Conservation (phyloP, 768 basidiomycete genomes). For the Boletus tomentosulus region DNA sequence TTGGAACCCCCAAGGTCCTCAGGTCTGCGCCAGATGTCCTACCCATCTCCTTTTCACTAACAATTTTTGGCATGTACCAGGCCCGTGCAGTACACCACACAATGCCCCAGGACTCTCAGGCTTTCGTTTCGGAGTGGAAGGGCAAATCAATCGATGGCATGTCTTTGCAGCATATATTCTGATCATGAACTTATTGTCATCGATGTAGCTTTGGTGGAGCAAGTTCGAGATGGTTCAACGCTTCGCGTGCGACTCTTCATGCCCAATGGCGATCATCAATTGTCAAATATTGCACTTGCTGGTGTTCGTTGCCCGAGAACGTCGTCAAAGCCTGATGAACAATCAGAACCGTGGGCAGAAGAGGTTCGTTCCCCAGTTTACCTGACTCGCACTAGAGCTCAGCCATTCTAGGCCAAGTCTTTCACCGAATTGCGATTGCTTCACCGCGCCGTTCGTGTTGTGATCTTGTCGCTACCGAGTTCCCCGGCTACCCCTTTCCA, state of each 20-base stretch:
- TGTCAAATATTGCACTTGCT: constrained; percentile 80
- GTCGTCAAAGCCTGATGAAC: constrained; percentile 68
- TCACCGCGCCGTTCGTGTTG: constrained; percentile 72
- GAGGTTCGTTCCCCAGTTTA: constrained; percentile 52
- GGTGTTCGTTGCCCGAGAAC: constrained; percentile 75
- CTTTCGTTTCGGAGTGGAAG: constrained; percentile 88
- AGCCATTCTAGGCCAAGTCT: constrained; percentile 69
- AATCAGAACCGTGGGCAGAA: constrained; percentile 82
- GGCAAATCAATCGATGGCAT: constrained; percentile 85
- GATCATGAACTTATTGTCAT: constrained; percentile 6
- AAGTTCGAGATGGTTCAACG: constrained; percentile 89
- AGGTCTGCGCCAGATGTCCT: constrained; percentile 37
- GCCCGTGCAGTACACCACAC: constrained; percentile 71
- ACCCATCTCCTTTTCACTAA: not conserved
- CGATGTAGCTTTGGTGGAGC: constrained; percentile 78
- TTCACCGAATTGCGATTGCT: constrained; percentile 88
- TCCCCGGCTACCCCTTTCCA: constrained; percentile 81
- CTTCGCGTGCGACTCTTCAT: constrained; percentile 84
- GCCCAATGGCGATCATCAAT: constrained; percentile 86
- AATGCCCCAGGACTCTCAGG: constrained; percentile 88
- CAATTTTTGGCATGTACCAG: constrained; percentile 34
- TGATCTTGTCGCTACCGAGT: constrained; percentile 76
- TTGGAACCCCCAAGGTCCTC: constrained; percentile 80
- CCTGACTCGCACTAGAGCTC: not conserved
- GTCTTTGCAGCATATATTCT: constrained; percentile 2